These are phyloP conservation scores for Santalum album DNA, from an alignment of 164 flowering plant genomes.

Conservation along the genomic window DNA sequence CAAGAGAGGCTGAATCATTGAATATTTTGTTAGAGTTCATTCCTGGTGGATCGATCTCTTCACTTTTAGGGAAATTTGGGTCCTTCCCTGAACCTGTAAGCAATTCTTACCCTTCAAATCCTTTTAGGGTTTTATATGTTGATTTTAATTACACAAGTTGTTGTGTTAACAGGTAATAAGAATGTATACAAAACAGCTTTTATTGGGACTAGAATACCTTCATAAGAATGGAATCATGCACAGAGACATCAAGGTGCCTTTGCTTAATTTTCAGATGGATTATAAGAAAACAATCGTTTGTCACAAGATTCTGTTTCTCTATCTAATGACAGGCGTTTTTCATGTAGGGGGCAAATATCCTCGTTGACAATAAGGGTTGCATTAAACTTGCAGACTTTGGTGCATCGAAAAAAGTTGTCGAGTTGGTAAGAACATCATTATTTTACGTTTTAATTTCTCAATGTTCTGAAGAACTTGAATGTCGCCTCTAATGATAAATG, in stretches of 20 bases:
- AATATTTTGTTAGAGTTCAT: constrained; percentile 93
- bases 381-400: constrained; percentile 99
- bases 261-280: neutral
- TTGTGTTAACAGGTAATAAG: constrained; percentile 86
- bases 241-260: constrained; percentile 86
- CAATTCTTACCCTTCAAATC: constrained; percentile 4
- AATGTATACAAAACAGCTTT: constrained; percentile 80
- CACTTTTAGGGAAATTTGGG: constrained; percentile 92
- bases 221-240: constrained; percentile 91
- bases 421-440: constrained; percentile 52
- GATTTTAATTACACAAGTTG: constrained; percentile 5
- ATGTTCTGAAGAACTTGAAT: neutral
- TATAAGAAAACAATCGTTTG: neutral
- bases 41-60: constrained; percentile 97
- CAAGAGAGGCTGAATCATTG: constrained; percentile 75
- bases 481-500: neutral
- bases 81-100: constrained; percentile 95
- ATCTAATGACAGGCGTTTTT: too few species aligned
- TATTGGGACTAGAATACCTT: constrained; percentile 83
- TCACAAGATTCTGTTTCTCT: too few species aligned
- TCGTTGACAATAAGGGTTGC: constrained; percentile 92
- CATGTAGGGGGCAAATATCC: constrained; percentile 87
- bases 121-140: neutral
- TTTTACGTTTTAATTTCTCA: neutral
- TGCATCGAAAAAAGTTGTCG: constrained; percentile 95